Conservation (phyloP, 2,329 filamentous ascomycete genomes). For the Pseudogymnoascus sp. region DNA sequence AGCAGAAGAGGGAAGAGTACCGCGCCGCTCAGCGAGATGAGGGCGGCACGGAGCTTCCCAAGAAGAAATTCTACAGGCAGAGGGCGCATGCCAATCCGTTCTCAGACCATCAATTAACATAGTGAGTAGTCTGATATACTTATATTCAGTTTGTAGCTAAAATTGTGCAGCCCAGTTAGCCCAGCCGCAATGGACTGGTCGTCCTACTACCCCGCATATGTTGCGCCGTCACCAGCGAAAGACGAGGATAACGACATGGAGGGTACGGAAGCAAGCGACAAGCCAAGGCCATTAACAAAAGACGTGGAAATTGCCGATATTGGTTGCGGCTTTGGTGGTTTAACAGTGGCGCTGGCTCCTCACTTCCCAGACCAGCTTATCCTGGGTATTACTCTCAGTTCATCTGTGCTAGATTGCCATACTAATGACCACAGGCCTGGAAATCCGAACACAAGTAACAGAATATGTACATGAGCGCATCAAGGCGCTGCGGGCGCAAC, state of each 20-base stretch:
- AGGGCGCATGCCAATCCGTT: conserved; percentile 97
- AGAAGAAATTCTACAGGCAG: conserved; percentile 95
- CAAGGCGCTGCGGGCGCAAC: conserved; percentile 67
- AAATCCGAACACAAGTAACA: conserved; percentile 85
- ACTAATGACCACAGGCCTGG: conserved; percentile 56
- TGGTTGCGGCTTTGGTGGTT: conserved; percentile 89
- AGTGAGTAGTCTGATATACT: conserved; percentile 50
- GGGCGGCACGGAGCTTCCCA: conserved; percentile 52
- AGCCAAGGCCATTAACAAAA: conserved; percentile 43
- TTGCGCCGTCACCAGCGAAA: conserved; percentile 35
- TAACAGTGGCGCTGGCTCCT: conserved; percentile 79
- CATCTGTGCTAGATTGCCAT: conserved; percentile 2
- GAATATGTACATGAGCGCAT: conserved; percentile 87
- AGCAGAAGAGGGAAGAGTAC: conserved; percentile 60
- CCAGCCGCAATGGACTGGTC: conserved; percentile 91
- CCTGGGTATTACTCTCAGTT: conserved; percentile 53
- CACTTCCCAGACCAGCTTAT: conserved; percentile 75
- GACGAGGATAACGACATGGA: conserved; percentile 24
- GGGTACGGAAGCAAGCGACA: conserved; percentile 16
- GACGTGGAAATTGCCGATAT: conserved; percentile 92
- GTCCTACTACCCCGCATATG: conserved; percentile 69
- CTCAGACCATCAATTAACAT: conserved; percentile 82
- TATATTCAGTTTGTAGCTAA: conserved; percentile 12
- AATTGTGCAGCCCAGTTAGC: conserved; percentile 56
- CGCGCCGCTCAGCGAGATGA: conserved; percentile 48